Evolutionary conservation across 257 asterid species (phyloP).

Genomic region (Solanum chilense): DNA sequence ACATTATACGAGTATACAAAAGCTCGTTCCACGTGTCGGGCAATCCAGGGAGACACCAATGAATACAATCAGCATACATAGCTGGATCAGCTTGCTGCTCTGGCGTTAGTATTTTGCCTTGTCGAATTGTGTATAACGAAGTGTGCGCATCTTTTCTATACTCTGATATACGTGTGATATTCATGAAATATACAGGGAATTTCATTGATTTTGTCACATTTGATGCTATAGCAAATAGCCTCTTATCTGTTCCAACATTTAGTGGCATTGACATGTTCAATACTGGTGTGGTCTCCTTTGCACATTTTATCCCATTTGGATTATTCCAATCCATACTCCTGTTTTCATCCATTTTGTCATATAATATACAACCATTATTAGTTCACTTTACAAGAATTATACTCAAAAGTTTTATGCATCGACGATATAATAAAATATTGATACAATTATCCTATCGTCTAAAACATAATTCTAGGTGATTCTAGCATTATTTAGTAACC

Average conservation of each 20-base stretch:
- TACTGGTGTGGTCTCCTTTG: slow-evolving; percentile 48
- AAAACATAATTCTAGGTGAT: not conserved
- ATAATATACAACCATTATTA: not conserved
- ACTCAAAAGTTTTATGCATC: not conserved
- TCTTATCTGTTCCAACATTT: slow-evolving; percentile 51
- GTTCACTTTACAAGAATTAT: not conserved
- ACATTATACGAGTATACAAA: slow-evolving; percentile 19
- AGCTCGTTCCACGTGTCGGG: slow-evolving; percentile 81
- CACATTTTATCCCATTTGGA: slow-evolving; percentile 67
- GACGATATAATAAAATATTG: not conserved
- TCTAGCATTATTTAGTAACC: not conserved
- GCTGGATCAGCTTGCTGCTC: slow-evolving; percentile 59
- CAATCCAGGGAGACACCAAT: slow-evolving; percentile 81
- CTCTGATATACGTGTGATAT: slow-evolving; percentile 53
- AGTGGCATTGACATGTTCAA: slow-evolving; percentile 51
- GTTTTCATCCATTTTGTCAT: not conserved
- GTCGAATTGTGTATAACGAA: slow-evolving; percentile 55
- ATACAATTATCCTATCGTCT: accelerated
- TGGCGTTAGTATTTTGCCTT: slow-evolving; percentile 42
- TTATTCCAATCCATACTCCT: slow-evolving; percentile 82
- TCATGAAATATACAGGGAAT: slow-evolving; percentile 34
- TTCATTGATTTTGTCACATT: slow-evolving; percentile 48
- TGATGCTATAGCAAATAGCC: slow-evolving; percentile 29
- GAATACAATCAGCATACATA: slow-evolving; percentile 61
- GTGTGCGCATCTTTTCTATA: slow-evolving; percentile 78